A percentile compares a stretch with the other conserved stretches of the same genome.
Evolutionary conservation across 768 basidiomycete species (phyloP).

Genomic region (Kwoniella pini): DNA sequence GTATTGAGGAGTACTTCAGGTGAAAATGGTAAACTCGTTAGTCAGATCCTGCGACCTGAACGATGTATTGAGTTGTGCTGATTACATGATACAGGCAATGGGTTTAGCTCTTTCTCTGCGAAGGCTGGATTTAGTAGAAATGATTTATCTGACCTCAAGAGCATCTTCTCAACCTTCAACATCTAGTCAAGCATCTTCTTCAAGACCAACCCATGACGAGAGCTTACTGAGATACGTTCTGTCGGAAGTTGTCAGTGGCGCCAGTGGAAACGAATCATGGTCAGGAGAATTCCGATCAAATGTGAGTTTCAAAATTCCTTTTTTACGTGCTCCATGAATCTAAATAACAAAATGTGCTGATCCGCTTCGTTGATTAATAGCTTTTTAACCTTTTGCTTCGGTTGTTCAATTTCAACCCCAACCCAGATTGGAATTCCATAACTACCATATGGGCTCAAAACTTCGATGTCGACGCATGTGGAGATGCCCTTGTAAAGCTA

Average conservation of each 20-base stretch:
- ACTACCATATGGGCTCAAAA: conserved; percentile 88
- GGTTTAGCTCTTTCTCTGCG: conserved; percentile 92
- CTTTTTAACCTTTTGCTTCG: conserved; percentile 61
- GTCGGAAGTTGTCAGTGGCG: conserved; percentile 85
- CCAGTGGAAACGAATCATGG: conserved; percentile 66
- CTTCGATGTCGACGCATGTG: conserved; percentile 62
- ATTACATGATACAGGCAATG: conserved; percentile 67
- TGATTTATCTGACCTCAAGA: conserved; percentile 59
- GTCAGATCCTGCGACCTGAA: too few relatives aligned
- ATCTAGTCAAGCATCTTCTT: conserved; percentile 44
- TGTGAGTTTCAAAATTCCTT: conserved; percentile 34
- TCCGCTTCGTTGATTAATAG: conserved; percentile 34
- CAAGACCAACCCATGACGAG: conserved; percentile 66
- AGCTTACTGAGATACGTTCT: conserved; percentile 84
- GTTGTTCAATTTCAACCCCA: conserved; percentile 73
- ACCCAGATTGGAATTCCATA: conserved; percentile 71
- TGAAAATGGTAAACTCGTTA: conserved; percentile 87
- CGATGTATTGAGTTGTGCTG: background rate
- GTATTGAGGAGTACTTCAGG: conserved; percentile 83
- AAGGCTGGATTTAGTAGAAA: conserved; percentile 80
- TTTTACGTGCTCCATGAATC: background rate
- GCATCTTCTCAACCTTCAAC: conserved; percentile 27
- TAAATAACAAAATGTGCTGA: background rate
- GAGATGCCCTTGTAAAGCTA: conserved; percentile 34
- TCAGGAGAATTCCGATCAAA: conserved; percentile 48